phyloP scores from a whole-genome alignment of 2,329 filamentous ascomycete genomes.

The Epicoccum nigrum region DNA sequence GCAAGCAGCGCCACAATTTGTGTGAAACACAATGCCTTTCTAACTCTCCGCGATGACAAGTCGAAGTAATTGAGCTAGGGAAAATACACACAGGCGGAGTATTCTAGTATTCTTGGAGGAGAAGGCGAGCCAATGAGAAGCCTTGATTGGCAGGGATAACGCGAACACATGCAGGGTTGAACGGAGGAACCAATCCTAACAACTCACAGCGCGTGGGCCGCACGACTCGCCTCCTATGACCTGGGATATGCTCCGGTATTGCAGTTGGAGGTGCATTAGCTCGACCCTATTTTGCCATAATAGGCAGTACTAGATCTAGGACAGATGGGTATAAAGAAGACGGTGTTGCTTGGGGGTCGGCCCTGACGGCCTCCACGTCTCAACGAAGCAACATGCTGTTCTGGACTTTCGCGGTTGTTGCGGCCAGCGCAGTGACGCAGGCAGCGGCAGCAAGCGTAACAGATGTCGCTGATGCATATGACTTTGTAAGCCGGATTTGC shows the following conservation, averaged over 20 bases:
- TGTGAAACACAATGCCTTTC: background rate
- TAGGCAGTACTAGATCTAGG: background rate
- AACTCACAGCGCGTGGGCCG: background rate
- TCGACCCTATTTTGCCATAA: background rate
- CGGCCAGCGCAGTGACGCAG: background rate
- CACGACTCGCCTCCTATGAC: background rate
- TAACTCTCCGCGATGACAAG: background rate
- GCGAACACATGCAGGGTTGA: conserved; percentile 4
- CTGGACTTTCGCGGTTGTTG: background rate
- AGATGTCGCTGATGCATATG: conserved; percentile 1
- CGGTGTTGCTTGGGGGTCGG: background rate
- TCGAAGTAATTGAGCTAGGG: background rate
- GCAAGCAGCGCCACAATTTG: background rate
- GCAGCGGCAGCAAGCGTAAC: background rate
- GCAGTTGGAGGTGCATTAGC: background rate
- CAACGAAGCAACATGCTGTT: conserved; percentile 2
- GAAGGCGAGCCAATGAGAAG: background rate
- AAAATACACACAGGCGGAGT: conserved; percentile 2
- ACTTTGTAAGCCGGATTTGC: conserved; percentile 3
- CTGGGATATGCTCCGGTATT: conserved; percentile 8
- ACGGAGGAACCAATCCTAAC: background rate
- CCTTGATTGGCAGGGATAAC: background rate
- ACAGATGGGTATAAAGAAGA: background rate
- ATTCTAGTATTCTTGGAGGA: background rate
- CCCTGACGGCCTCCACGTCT: no score